Evolutionary conservation across 768 basidiomycete genomes (phyloP), one percentile per base, ranked within the genome.

Genomic region (Cantharellus anzutake): DNA sequence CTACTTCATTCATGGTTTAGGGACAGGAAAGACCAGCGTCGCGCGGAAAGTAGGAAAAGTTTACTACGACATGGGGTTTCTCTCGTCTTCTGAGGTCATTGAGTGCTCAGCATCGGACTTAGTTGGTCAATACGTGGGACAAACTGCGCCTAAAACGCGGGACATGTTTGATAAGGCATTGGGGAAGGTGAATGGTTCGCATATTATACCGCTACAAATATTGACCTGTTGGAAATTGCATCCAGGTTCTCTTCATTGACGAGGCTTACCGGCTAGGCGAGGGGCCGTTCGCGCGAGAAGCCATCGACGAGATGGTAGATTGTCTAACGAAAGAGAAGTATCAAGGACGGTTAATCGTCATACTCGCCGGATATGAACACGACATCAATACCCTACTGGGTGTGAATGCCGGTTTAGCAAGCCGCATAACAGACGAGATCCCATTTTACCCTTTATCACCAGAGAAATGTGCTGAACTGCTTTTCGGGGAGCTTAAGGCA

Each of bases 41-140:
- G 80, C 80, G 1, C 72, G 80, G 2, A 82, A 82, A 63, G 73
- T 82, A 61, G 80, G 81, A 0, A 73, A 80, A 60, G 77, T 82
- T 14, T 82, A 77, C 63, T 81, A 74, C 58, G 77, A 82, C 62
- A 80, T 82, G 79, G 80, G 80, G 0, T 72, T 80, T 61, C 67
- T 81, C 4, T 69, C 73, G 38, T 73, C 71, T 1, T 35, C 58
- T n/a, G 65, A 61, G n/a, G 81, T 85, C 48, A 66, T 77, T 4
- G 83, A 85, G 66, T 81, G 81, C 66, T 83, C 83, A 0, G 82
- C 81, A 0, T 75, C 82, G 1, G 84, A 85, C 62, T 73, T 86
- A 39, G 78, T 84, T 1, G 84, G 79, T 1, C 73, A 83, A 64
- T 84, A 79, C 56, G 77, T 84, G 4, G 83, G 83, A 3, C 82